phyloP scores from a whole-genome alignment of 768 basidiomycete species.

The Podaxis pistillaris region DNA sequence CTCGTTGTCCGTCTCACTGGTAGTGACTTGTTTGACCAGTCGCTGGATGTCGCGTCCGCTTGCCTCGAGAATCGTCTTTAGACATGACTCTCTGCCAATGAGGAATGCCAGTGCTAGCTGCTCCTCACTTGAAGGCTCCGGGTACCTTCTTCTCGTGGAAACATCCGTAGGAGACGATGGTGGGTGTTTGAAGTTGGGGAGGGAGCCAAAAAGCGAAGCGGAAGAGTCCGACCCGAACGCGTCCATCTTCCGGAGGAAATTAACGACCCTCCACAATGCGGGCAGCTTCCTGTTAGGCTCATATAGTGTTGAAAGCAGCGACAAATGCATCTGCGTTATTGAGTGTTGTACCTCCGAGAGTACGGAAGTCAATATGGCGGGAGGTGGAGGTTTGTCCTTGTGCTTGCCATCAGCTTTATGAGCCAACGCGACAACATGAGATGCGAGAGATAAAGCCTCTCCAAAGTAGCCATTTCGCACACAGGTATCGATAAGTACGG shows the following conservation, averaged over 20 bases:
- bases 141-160: constrained; percentile 18
- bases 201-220: not conserved
- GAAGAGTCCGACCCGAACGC: constrained; percentile 39
- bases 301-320: constrained; percentile 74
- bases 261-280: constrained; percentile 85
- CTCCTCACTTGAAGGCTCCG: constrained; percentile 49
- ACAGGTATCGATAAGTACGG: constrained; percentile 88
- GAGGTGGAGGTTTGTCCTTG: constrained; percentile 34
- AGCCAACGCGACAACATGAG: constrained; percentile 61
- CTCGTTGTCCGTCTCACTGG: not conserved
- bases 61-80: constrained; percentile 55
- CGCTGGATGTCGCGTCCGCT: constrained; percentile 45
- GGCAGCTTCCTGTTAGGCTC: constrained; percentile 85
- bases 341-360: constrained; percentile 67
- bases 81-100: constrained; percentile 59
- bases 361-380: constrained; percentile 57
- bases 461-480: constrained; percentile 90
- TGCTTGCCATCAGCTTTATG: not conserved
- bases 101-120: constrained; percentile 88
- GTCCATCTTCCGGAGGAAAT: constrained; percentile 82
- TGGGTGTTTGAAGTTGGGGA: constrained; percentile 13
- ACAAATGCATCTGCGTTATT: constrained; percentile 69
- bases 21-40: constrained; percentile 25
- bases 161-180: constrained; percentile 25
- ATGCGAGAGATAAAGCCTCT: constrained; percentile 84